A percentile compares a stretch with the other conserved stretches of the same genome.
Evolutionary conservation across 306 rosid species (phyloP).

Genomic region (Mimosa bimucronata): DNA sequence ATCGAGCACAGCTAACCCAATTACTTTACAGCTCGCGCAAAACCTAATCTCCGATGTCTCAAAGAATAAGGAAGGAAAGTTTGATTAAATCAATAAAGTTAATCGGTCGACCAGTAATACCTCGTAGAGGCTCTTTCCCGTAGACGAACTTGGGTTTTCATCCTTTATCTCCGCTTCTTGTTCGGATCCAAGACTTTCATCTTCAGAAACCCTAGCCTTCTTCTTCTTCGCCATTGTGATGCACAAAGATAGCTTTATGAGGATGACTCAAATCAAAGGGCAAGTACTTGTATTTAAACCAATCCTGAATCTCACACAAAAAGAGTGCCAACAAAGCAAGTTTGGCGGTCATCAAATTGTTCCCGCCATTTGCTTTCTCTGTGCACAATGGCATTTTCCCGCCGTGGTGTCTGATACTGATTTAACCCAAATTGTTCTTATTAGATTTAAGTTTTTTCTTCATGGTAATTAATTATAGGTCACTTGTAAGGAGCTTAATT

Average conservation of each 20-base stretch:
- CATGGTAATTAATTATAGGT: too few species aligned
- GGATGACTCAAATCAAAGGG: background rate
- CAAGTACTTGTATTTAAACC: background rate
- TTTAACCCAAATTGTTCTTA: too few species aligned
- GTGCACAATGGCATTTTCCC: constrained; percentile 19
- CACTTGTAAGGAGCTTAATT: too few species aligned
- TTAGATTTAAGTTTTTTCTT: too few species aligned
- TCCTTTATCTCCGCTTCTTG: constrained; percentile 28
- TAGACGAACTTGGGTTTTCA: constrained; percentile 34
- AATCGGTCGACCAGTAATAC: constrained; percentile 16
- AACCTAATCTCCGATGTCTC: background rate
- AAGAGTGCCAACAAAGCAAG: background rate
- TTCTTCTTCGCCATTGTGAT: constrained; percentile 61
- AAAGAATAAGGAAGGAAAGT: background rate
- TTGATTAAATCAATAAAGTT: background rate
- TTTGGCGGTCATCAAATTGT: constrained; percentile 29
- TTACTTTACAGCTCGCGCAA: too few species aligned
- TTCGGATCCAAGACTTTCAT: constrained; percentile 41
- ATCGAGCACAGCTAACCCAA: background rate
- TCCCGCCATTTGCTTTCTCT: constrained; percentile 41
- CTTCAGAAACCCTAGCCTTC: constrained; percentile 66
- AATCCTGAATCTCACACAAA: background rate
- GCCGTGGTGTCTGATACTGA: background rate
- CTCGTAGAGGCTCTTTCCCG: constrained; percentile 61
- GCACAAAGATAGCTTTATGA: background rate